Evolutionary conservation across 1,284 basidiomycete genomes (phyloP), one percentile per base, ranked within the genome.

Genomic region (Austroboletus niveus): DNA sequence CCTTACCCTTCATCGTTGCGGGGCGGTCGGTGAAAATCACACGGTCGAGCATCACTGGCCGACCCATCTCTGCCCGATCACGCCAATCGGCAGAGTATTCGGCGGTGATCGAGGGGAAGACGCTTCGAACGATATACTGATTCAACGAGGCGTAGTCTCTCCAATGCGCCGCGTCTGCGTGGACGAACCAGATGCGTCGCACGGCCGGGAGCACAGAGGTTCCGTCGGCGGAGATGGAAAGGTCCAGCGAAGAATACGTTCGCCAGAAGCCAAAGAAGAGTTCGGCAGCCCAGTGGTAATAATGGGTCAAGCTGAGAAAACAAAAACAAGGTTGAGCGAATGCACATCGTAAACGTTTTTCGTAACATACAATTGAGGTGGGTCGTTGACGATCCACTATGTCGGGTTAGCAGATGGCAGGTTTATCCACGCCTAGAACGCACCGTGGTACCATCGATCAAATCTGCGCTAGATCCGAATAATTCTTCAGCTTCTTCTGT

Each of bases 261-360:
- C 91, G 79, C 92, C 92, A 94, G 58, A 94, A 80, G 42, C 92
- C 92, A 56, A 92, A 91, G 70, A 89, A 86, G 15, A 94, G 80
- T 65, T 96, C 93, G 7, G 92, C 92, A 31, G 88, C 84, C 80
- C 87, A 94, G 61, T 91, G 87, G 65, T 89, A 90, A 62, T 89
- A 89, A 64, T 91, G 87, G 0, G 82, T 85, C 54, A 92, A 78
- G 68, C 87, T 89, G 22, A 24, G 22, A 48, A 36, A 8, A 30
- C 6, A 42, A 30, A 39, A 7, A 52, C 27, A 2, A 8, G 9
- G 9, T 34, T 34, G 32, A 34, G 22, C 22, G 22, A 24, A 5
- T 24, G 22, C 22, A 24, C 5, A 24, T 24, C 22, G 22, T 24
- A 5, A 6, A 34, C 32, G 9, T 4, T 14, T 32, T 34, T 11